These are phyloP conservation scores for Cucumis melo DNA, from an alignment of 306 rosid species.

Conservation along the genomic window DNA sequence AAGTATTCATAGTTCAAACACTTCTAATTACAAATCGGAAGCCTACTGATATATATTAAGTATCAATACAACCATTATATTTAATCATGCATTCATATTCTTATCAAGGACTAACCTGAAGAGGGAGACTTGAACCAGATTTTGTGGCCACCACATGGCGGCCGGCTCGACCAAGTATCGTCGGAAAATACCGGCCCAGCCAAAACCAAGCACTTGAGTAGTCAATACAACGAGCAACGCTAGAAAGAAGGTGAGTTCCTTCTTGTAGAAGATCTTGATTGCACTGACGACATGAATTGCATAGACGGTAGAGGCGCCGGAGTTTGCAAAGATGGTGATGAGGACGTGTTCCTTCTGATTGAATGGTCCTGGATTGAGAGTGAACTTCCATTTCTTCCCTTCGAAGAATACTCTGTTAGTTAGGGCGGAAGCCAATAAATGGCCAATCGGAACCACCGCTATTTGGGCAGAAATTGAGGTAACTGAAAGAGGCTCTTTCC, in stretches of 20 bases:
- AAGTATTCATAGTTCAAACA: not conserved
- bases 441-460: slow-evolving; percentile 35
- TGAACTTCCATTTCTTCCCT: slow-evolving; percentile 22
- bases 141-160: slow-evolving; percentile 88
- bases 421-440: slow-evolving; percentile 23
- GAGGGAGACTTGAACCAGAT: slow-evolving; percentile 77
- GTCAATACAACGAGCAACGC: slow-evolving; percentile 29
- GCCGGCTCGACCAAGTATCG: slow-evolving; percentile 73
- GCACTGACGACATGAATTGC: slow-evolving; percentile 30
- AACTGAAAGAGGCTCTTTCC: slow-evolving; percentile 28
- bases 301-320: slow-evolving; percentile 30
- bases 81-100: not conserved
- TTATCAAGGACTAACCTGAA: slow-evolving; percentile 29
- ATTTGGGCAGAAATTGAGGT: slow-evolving; percentile 35
- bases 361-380: slow-evolving; percentile 33
- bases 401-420: slow-evolving; percentile 22
- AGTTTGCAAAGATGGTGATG: slow-evolving; percentile 37
- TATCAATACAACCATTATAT: not conserved
- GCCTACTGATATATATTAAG: too few relatives aligned
- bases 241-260: slow-evolving; percentile 18
- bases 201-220: slow-evolving; percentile 53
- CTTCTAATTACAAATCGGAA: too few relatives aligned
- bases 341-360: slow-evolving; percentile 40
- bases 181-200: slow-evolving; percentile 83
- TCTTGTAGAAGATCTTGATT: slow-evolving; percentile 29